Conservation (phyloP, 2,329 filamentous ascomycete genomes). For the Colletotrichum sp. region DNA sequence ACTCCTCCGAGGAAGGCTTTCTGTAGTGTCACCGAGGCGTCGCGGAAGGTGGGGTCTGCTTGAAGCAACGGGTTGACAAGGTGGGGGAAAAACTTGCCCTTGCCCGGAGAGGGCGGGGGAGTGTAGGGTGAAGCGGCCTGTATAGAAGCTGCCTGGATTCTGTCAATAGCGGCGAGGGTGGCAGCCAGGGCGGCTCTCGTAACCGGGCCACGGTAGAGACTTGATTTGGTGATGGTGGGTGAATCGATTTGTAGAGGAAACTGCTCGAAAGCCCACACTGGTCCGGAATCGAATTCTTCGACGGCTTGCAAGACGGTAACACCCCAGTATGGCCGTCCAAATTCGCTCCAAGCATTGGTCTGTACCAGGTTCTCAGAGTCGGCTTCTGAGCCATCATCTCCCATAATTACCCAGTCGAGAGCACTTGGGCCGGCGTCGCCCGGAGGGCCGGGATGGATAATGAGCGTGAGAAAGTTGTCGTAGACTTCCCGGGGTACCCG, state of each 20-base stretch:
- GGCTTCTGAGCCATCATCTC: slow-evolving; percentile 41
- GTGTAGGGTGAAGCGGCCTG: slow-evolving; percentile 8
- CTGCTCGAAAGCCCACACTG: slow-evolving; percentile 48
- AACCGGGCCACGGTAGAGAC: slow-evolving; percentile 42
- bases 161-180: slow-evolving; percentile 38
- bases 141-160: slow-evolving; percentile 29
- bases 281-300: slow-evolving; percentile 46
- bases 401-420: slow-evolving; percentile 46
- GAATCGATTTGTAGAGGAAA: slow-evolving; percentile 46
- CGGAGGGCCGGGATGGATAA: slow-evolving; percentile 46
- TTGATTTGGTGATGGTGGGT: slow-evolving; percentile 41
- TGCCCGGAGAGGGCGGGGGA: slow-evolving; percentile 19
- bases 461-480: slow-evolving; percentile 40
- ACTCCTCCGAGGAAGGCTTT: slow-evolving; percentile 40
- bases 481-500: slow-evolving; percentile 41
- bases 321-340: slow-evolving; percentile 44
- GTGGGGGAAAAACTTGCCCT: slow-evolving; percentile 2
- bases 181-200: slow-evolving; percentile 42
- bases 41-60: slow-evolving; percentile 15
- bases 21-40: slow-evolving; percentile 35
- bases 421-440: slow-evolving; percentile 46
- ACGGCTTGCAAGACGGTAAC: slow-evolving; percentile 44
- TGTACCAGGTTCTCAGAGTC: slow-evolving; percentile 33
- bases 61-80: slow-evolving; percentile 22
- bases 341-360: slow-evolving; percentile 25